phyloP scores from a whole-genome alignment of 108 stramenopile species.

The Skeletonema menzelii region DNA sequence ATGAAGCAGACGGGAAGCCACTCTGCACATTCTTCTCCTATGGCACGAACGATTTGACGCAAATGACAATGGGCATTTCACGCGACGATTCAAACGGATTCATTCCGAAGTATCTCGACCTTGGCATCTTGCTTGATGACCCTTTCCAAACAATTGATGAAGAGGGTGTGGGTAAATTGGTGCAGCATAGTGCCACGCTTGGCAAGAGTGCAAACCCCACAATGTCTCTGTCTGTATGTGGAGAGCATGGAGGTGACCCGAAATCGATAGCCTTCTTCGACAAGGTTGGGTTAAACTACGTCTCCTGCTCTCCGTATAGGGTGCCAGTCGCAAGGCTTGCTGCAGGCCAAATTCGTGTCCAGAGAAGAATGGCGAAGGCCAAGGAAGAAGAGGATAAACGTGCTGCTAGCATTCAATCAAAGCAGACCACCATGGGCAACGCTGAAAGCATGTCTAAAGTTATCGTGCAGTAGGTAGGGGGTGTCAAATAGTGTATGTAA shows the following conservation, averaged over 20 bases:
- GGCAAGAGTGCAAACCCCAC: conserved; percentile 61
- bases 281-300: conserved; percentile 73
- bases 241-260: conserved; percentile 91
- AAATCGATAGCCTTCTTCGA: conserved; percentile 76
- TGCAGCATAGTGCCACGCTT: conserved; percentile 54
- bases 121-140: conserved; percentile 80
- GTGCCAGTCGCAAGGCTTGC: conserved; percentile 88
- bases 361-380: conserved; percentile 28
- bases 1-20: conserved; percentile 59
- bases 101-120: conserved; percentile 75
- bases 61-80: conserved; percentile 89
- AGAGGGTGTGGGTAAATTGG: conserved; percentile 82
- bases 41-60: conserved; percentile 89
- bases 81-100: conserved; percentile 85
- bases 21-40: conserved; percentile 83
- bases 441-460: background rate
- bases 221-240: conserved; percentile 77
- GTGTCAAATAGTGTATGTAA: background rate
- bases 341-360: conserved; percentile 62
- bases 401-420: background rate
- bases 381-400: background rate
- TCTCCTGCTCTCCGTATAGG: conserved; percentile 88
- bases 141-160: conserved; percentile 86
- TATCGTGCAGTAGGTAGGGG: background rate
- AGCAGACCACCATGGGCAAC: background rate